phyloP scores from a whole-genome alignment of 2,329 filamentous ascomycete genomes.

The Penicillium concentricum region DNA sequence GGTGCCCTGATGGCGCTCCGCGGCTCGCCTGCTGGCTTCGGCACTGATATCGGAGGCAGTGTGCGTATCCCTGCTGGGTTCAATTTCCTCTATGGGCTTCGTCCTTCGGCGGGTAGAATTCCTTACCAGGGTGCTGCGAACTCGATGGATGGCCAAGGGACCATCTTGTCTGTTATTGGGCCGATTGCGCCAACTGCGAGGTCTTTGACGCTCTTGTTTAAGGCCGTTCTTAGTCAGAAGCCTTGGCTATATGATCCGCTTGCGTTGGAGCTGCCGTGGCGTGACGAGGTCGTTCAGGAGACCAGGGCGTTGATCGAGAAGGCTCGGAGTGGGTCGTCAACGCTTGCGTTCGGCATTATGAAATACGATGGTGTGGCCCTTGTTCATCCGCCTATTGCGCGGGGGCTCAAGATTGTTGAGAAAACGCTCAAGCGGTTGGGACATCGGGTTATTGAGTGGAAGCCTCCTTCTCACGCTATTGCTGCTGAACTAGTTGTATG shows the following conservation, averaged over 20 bases:
- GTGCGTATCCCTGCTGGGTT: conserved; percentile 61
- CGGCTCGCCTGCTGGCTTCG: conserved; percentile 57
- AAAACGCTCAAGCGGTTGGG: conserved; percentile 52
- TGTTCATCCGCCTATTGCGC: conserved; percentile 57
- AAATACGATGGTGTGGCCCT: conserved; percentile 51
- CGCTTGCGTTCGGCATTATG: conserved; percentile 57
- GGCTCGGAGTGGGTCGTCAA: conserved; percentile 28
- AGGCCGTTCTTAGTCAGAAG: conserved; percentile 55
- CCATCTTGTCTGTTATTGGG: conserved; percentile 62
- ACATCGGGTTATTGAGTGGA: conserved; percentile 60
- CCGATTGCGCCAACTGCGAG: conserved; percentile 59
- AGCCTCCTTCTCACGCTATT: conserved; percentile 51
- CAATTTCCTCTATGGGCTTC: conserved; percentile 57
- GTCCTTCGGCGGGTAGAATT: conserved; percentile 55
- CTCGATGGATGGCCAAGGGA: conserved; percentile 63
- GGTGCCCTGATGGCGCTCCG: conserved; percentile 55
- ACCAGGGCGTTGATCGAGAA: conserved; percentile 41
- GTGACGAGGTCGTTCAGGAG: conserved; percentile 45
- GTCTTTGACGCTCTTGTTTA: conserved; percentile 56
- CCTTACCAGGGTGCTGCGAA: conserved; percentile 61
- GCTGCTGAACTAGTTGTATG: conserved; percentile 44
- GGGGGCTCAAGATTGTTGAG: conserved; percentile 54
- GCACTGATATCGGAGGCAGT: conserved; percentile 58
- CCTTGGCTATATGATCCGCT: conserved; percentile 68
- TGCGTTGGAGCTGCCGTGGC: conserved; percentile 65